Evolutionary conservation across 164 flowering plant species (phyloP), one percentile per base, ranked within the genome.

Genomic region (Echeveria elegans): DNA sequence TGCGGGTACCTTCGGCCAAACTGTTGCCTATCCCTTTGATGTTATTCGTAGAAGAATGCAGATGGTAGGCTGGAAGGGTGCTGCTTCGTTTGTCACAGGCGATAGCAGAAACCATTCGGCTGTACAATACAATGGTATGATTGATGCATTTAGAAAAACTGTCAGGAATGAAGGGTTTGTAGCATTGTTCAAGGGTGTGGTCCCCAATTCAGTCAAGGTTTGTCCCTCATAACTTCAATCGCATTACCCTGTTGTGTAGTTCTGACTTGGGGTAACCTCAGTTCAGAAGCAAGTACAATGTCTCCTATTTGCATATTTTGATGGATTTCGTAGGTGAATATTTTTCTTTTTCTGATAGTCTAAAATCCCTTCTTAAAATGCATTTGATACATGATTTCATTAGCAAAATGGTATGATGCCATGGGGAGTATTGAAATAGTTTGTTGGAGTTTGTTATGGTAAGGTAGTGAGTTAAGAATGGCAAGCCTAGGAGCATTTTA

Each of bases 181-280:
- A 64, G 99, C 99, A 45, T 70, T 94, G 67, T 94, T 91, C 85
- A 94, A 91, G 81, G 99, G 99, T 65, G 74, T 94, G 84, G 90
- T 91, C 56, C 97, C 99, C 47, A 94, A 94, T 67, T 91, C 99
- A 6, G 99, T 94, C 60, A 91, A 94, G 98, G 98, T 88, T n/a
- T 73, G 87, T 79, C 38, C 21, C 26, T 50, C 53, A 12, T 45
- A n/a, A 45, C 50, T 48, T 48, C 3, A n/a, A 48, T 48, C 10
- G 5, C 5, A 5, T 48, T 2, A 5, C 53, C 24, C 19, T 21
- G 4, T 48, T 48, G 6, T 48, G 23, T 48, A 0, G 4, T 48
- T 4, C 7, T 1, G 24, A 18, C 0, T 18, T 1, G 4, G 23
- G 53, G 21, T 48, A 18, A 48, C 53, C 19, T 18, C 18, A 48